phyloP scores from a whole-genome alignment of 805 yeast genomes.

The Candida jianshihensis region DNA sequence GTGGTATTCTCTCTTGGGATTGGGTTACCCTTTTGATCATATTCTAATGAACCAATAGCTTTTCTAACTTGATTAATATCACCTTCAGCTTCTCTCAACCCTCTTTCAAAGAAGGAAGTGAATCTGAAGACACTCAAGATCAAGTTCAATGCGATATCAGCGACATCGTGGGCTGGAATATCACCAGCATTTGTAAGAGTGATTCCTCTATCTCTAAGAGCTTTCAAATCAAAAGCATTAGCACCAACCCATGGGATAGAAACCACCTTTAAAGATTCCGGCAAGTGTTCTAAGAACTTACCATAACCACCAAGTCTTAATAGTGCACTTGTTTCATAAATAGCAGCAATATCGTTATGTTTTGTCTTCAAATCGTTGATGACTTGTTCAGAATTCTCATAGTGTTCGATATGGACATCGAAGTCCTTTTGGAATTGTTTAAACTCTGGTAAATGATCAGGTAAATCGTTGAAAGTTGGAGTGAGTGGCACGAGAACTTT shows the following conservation, averaged over 20 bases:
- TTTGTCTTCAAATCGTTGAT: constrained; percentile 31
- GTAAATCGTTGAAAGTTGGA: constrained; percentile 34
- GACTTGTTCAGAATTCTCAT: constrained; percentile 37
- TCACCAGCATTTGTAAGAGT: constrained; percentile 55
- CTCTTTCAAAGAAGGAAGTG: constrained; percentile 39
- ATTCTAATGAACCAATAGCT: constrained; percentile 25
- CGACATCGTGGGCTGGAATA: constrained; percentile 59
- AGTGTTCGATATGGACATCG: constrained; percentile 30
- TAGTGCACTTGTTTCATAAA: constrained; percentile 51
- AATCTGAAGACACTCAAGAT: constrained; percentile 55
- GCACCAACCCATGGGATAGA: constrained; percentile 57
- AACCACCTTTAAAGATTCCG: constrained; percentile 39
- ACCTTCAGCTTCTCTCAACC: constrained; percentile 30
- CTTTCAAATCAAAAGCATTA: constrained; percentile 42
- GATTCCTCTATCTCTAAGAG: constrained; percentile 40
- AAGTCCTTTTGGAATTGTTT: constrained; percentile 34
- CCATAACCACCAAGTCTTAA: constrained; percentile 39
- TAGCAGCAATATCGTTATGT: constrained; percentile 39
- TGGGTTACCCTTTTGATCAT: constrained; percentile 29
- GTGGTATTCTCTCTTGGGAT: constrained; percentile 22
- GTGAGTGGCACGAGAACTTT: constrained; percentile 28
- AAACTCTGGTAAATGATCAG: constrained; percentile 40
- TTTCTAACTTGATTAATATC: constrained; percentile 42
- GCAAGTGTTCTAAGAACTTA: constrained; percentile 38
- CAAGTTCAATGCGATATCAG: constrained; percentile 60